Percentiles rank a stretch among this genome's conserved stretches.
phyloP scores from a whole-genome alignment of 177 flowering plant species.

The Vitis hybrid region DNA sequence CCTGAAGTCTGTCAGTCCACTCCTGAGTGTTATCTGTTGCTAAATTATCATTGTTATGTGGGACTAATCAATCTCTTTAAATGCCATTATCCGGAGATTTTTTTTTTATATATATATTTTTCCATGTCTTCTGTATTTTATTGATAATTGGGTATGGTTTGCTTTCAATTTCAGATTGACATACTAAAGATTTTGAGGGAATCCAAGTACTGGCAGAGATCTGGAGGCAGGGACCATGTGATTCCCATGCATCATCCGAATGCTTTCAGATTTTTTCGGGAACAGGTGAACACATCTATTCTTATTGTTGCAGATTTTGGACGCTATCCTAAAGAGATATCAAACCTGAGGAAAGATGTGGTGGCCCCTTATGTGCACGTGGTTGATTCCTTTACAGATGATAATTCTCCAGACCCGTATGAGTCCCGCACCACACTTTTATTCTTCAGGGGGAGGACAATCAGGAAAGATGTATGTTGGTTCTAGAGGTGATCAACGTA shows the following conservation, averaged over 20 bases:
- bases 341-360: slow-evolving; percentile 84
- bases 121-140: slow-evolving; percentile 1
- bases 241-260: slow-evolving; percentile 98
- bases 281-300: slow-evolving; percentile 83
- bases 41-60: not conserved
- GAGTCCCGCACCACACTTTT: slow-evolving; percentile 80
- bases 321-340: slow-evolving; percentile 61
- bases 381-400: slow-evolving; percentile 73
- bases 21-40: not conserved
- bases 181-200: slow-evolving; percentile 56
- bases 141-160: slow-evolving; percentile 5
- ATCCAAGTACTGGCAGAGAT: slow-evolving; percentile 78
- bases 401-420: slow-evolving; percentile 68
- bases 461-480: slow-evolving; percentile 86
- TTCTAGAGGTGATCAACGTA: not conserved
- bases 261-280: slow-evolving; percentile 90
- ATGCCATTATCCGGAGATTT: not conserved
- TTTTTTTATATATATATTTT: not conserved
- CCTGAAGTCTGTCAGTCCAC: too few species aligned
- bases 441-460: slow-evolving; percentile 86
- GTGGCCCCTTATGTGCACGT: slow-evolving; percentile 96
- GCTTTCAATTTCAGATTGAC: slow-evolving; percentile 58
- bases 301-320: slow-evolving; percentile 95
- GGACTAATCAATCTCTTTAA: not conserved
- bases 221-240: slow-evolving; percentile 91